Evolutionary conservation across 2,329 filamentous ascomycete genomes (phyloP).

Genomic region (Cercospora citrullina): DNA sequence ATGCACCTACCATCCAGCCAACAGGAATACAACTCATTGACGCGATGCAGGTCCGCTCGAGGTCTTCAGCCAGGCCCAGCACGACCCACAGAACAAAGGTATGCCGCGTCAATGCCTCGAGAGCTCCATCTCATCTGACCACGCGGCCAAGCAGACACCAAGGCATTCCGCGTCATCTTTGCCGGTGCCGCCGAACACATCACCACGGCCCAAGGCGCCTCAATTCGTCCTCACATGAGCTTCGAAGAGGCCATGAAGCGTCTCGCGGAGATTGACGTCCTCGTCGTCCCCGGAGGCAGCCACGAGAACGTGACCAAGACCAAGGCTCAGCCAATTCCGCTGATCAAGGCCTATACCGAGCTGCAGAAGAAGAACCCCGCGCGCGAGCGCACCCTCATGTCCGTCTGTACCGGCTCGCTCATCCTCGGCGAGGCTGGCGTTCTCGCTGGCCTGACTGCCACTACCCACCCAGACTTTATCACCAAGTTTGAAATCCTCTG

Average conservation of each 20-base stretch:
- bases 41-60: slow-evolving; percentile 60
- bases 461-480: slow-evolving; percentile 77
- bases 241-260: slow-evolving; percentile 75
- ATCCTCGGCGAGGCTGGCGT: slow-evolving; percentile 75
- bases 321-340: slow-evolving; percentile 65
- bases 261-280: slow-evolving; percentile 74
- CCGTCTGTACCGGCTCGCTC: slow-evolving; percentile 76
- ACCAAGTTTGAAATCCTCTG: slow-evolving; percentile 80
- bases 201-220: slow-evolving; percentile 62
- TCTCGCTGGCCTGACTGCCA: slow-evolving; percentile 75
- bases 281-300: slow-evolving; percentile 75
- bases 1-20: background rate
- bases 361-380: slow-evolving; percentile 75
- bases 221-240: slow-evolving; percentile 71
- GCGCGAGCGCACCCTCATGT: slow-evolving; percentile 78
- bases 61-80: slow-evolving; percentile 56
- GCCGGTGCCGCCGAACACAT: slow-evolving; percentile 50
- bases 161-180: slow-evolving; percentile 57
- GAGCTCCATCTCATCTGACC: slow-evolving; percentile 6
- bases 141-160: slow-evolving; percentile 44
- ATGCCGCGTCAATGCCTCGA: background rate
- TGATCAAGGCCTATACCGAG: slow-evolving; percentile 76
- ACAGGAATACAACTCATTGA: slow-evolving; percentile 28
- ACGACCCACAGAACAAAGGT: slow-evolving; percentile 53
- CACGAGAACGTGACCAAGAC: slow-evolving; percentile 63